These are phyloP conservation scores for Plectosphaerella plurivora DNA, from an alignment of 2,329 filamentous ascomycete species.

Conservation along the genomic window DNA sequence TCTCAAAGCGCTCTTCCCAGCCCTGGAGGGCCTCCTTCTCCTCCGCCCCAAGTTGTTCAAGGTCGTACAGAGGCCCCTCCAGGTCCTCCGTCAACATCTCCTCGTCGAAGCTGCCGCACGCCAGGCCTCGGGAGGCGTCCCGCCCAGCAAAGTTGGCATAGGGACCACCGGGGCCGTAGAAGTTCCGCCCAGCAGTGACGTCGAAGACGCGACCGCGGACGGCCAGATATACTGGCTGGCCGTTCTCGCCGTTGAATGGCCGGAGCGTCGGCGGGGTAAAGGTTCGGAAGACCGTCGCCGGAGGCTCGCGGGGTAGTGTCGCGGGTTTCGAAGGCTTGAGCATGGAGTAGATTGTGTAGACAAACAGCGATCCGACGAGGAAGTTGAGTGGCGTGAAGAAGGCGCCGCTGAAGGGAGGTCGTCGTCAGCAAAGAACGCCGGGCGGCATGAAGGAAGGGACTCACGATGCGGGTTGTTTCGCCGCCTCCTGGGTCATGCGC, in stretches of 20 bases:
- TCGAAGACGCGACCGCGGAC: conserved; percentile 91
- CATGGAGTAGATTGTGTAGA: conserved; percentile 55
- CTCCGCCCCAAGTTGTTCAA: conserved; percentile 67
- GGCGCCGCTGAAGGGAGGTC: conserved; percentile 25
- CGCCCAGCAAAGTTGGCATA: conserved; percentile 95
- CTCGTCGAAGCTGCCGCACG: conserved; percentile 88
- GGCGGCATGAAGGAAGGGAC: conserved; percentile 7
- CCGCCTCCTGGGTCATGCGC: conserved; percentile 49
- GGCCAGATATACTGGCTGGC: conserved; percentile 78
- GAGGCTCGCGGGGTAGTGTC: conserved; percentile 45
- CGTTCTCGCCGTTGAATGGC: conserved; percentile 74
- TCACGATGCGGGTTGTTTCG: conserved; percentile 34
- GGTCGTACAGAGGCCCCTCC: conserved; percentile 73
- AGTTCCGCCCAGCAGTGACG: conserved; percentile 79
- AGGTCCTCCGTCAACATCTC: conserved; percentile 93
- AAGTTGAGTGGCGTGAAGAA: conserved; percentile 60
- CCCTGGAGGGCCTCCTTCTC: conserved; percentile 79
- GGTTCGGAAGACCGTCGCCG: conserved; percentile 59
- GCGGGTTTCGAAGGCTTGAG: conserved; percentile 44
- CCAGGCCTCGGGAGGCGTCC: conserved; percentile 83
- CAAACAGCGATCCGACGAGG: conserved; percentile 50
- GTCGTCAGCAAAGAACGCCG: conserved; percentile 5
- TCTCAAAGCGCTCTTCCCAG: conserved; percentile 90
- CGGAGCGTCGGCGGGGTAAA: conserved; percentile 79
- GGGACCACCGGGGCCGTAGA: conserved; percentile 92